Percentiles rank a stretch among this genome's conserved stretches.
These are phyloP conservation scores for Arthrobotrys sinensis DNA, from an alignment of 2,329 filamentous ascomycete species.

Conservation along the genomic window DNA sequence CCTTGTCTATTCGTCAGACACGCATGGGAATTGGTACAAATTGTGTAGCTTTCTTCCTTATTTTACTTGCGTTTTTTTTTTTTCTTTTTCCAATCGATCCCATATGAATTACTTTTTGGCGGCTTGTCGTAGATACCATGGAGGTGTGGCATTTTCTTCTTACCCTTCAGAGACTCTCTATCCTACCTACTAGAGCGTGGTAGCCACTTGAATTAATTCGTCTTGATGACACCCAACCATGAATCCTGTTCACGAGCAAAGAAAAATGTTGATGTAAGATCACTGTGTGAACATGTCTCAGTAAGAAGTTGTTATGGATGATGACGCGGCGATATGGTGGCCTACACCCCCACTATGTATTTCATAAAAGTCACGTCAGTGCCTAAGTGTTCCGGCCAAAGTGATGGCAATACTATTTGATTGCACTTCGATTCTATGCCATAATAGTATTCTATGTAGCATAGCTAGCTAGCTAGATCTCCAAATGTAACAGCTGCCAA, in stretches of 20 bases:
- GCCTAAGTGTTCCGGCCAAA: background rate
- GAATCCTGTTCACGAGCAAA: too few relatives aligned
- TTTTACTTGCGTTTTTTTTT: conserved; percentile 35
- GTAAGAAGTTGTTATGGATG: background rate
- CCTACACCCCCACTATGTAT: background rate
- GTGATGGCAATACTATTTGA: conserved; percentile 1
- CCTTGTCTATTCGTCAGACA: conserved; percentile 10
- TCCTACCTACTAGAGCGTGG: conserved; percentile 16
- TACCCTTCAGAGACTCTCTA: background rate
- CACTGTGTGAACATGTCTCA: background rate
- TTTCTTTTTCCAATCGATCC: conserved; percentile 31
- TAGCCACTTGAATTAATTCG: conserved; percentile 3
- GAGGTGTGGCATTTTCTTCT: conserved; percentile 1
- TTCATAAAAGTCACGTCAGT: background rate
- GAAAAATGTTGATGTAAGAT: too few relatives aligned
- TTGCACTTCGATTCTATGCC: conserved; percentile 30
- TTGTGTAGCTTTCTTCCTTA: conserved; percentile 47
- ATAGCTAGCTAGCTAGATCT: conserved; percentile 20
- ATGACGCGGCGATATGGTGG: conserved; percentile 21
- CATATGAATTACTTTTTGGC: conserved; percentile 11
- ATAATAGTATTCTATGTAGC: conserved; percentile 34
- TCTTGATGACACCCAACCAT: conserved; percentile 7
- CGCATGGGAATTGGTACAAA: conserved; percentile 39
- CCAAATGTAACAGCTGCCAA: conserved; percentile 11
- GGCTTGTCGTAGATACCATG: conserved; percentile 34